Evolutionary conservation across 2,329 filamentous ascomycete species (phyloP), one percentile per base, ranked within the genome.

Genomic region (Graphium sp.): DNA sequence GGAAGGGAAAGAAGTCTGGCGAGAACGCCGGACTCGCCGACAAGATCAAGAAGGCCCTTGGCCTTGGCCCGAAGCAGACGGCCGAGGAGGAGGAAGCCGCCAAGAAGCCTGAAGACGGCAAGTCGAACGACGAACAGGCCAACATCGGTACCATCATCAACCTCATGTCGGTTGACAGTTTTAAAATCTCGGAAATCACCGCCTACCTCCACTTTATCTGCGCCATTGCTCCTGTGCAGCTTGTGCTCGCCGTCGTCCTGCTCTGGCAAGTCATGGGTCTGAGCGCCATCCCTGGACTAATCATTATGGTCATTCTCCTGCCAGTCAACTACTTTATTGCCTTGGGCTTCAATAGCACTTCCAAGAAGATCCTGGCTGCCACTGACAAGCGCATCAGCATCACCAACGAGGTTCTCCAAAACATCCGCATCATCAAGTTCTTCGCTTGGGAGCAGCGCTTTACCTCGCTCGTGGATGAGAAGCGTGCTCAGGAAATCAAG

Each of bases 71-170:
- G 33, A 57, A 60, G 31, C 58, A 60, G 35, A 51, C 58, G 32
- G 42, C 53, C 18, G 45, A 49, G 26, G 26, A 39, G 14, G 29
- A 31, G 8, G 29, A 32, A 13, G 25, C 39, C 7, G 39, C 47
- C 3, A 32, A 41, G 1, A 54, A 55, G 32, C 46, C 46, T 15
- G 41, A 50, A 22, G 49, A 49, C 30, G 49, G 48, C 30, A 49
- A 56, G 29, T 41, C 41, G 3, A 45, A 55, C 12, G 75, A 83
- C 35, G 67, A 77, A 33, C 83, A 92, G 54, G 87, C 84, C 22
- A 94, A 89, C 35, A 66, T 91, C 28, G 89, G 91, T 36, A 92
- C 89, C n/a, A 94, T 98, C 44, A 98, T 98, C 58, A 98, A 95
- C 50, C 62, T 98, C 39, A 98, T 98, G 89, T 91, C 89, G 8